Evolutionary conservation across 805 yeast genomes (phyloP).

Genomic region (Henningerozyma blattae): DNA sequence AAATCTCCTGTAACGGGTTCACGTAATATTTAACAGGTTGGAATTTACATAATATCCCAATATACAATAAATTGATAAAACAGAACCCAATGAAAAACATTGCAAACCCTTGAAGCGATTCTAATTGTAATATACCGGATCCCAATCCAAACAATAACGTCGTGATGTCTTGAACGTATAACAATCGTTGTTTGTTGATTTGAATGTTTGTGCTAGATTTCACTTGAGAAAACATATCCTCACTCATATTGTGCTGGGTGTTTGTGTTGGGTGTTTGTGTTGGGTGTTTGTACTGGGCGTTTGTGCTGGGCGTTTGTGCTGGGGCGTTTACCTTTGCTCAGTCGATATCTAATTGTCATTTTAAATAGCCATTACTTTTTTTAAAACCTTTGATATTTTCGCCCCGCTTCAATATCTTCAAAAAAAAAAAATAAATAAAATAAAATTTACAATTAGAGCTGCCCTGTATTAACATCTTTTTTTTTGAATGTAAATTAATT

Average conservation of each 20-base stretch:
- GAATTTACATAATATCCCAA: slow-evolving; percentile 24
- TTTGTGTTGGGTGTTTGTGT: neutral
- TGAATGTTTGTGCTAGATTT: slow-evolving; percentile 10
- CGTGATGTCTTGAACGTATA: slow-evolving; percentile 32
- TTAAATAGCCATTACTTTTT: too few relatives aligned
- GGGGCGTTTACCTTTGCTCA: too few relatives aligned
- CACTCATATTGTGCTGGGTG: neutral
- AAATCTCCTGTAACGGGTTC: slow-evolving; percentile 29
- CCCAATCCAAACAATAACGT: slow-evolving; percentile 39
- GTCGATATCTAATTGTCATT: too few relatives aligned
- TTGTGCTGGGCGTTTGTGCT: too few relatives aligned
- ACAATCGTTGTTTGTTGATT: slow-evolving; percentile 14
- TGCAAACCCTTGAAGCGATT: slow-evolving; percentile 36
- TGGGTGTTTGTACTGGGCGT: neutral
- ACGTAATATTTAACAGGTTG: slow-evolving; percentile 28
- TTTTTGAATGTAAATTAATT: too few relatives aligned
- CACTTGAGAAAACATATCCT: slow-evolving; percentile 6
- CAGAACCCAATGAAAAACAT: slow-evolving; percentile 30
- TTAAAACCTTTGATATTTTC: too few relatives aligned
- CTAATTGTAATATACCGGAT: slow-evolving; percentile 43
- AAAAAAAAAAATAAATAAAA: too few relatives aligned
- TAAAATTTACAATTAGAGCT: too few relatives aligned
- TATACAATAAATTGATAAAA: slow-evolving; percentile 23
- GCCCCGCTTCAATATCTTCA: too few relatives aligned
- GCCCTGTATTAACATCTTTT: too few relatives aligned